Percentiles rank a stretch among this genome's conserved stretches.
Evolutionary conservation across 495 filamentous ascomycete genomes (phyloP).

Genomic region (Schizothecium vesticola): DNA sequence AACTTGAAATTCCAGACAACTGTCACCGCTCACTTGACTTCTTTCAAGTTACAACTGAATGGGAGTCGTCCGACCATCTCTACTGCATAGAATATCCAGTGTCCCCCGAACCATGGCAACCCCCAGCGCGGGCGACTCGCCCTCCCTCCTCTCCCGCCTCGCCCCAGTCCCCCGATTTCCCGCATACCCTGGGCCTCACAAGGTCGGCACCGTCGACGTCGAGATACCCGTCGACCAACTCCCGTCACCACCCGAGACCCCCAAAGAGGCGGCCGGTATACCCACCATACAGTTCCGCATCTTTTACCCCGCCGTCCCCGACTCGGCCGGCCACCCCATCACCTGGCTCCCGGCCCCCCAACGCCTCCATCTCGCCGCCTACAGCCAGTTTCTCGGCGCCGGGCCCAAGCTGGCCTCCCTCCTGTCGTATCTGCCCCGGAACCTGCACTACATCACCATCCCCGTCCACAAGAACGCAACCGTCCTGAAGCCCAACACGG

Average conservation of each 20-base stretch:
- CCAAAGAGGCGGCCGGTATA: slow-evolving; percentile 44
- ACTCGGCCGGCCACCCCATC: slow-evolving; percentile 39
- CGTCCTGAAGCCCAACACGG: slow-evolving; percentile 23
- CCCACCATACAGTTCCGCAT: slow-evolving; percentile 67
- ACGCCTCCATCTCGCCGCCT: slow-evolving; percentile 59
- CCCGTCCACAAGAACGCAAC: slow-evolving; percentile 41
- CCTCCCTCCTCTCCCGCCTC: slow-evolving; percentile 18
- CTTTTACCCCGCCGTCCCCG: slow-evolving; percentile 62
- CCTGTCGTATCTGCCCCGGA: slow-evolving; percentile 59
- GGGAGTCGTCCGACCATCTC: background rate
- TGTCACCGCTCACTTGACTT: background rate
- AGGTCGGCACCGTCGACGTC: slow-evolving; percentile 68
- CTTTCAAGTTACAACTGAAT: background rate
- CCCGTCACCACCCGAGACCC: slow-evolving; percentile 43
- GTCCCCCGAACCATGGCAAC: background rate
- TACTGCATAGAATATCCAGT: background rate
- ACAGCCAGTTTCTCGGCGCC: slow-evolving; percentile 61
- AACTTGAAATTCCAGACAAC: background rate
- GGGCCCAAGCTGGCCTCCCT: slow-evolving; percentile 49
- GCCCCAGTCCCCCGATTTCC: slow-evolving; percentile 57
- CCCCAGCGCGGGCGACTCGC: background rate
- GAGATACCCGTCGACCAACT: slow-evolving; percentile 64
- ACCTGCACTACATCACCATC: slow-evolving; percentile 62
- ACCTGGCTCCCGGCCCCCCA: slow-evolving; percentile 73
- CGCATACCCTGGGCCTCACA: slow-evolving; percentile 63